Base-by-base conservation (phyloP, 495 filamentous ascomycete genomes). In the Aspergillus sclerotioniger region DNA sequence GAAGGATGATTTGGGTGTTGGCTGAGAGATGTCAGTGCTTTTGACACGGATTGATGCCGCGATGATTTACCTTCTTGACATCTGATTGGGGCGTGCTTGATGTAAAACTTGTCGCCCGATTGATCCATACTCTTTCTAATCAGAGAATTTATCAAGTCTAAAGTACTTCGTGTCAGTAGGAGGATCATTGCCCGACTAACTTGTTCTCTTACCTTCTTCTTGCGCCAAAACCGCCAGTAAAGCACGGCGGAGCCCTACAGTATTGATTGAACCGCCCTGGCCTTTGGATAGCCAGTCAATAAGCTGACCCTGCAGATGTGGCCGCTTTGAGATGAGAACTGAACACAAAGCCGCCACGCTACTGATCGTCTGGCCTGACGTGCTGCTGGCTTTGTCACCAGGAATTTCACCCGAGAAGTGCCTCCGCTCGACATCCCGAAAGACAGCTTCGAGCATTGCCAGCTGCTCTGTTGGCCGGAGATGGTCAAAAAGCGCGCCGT, bases 21-120 rank as follows among this genome's bases (percentile, higher is more conserved):
- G 83, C 92, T 89, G 54, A n/a, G 16, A 32, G 3, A 44, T 45
- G 56, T 81, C 47, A 79, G 70, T 53, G 50, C 19, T 10, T 7
- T 20, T 6, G 37, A 15, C 37, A 56, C 16, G 35, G 44, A 21
- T 0, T 15, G 33, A 16, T 28, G 15, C 0, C 16, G 21, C 17
- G 17, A 43, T 20, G 37, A 71, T 71, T 56, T 64, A 90, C 90
- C 89, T 82, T 97, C 91, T 80, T 99, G 94, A 60, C 90, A 86
- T 33, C 90, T 67, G 19, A 88, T 82, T 3, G 91, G 87, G 6
- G 87, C 84, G 68, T 96, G 91, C 57, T 86, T 89, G 62, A 97
- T 91, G 64, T 87, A 92, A 35, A 97, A 76, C 52, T 89, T 85
- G 62, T 98, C 92, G 10, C 87, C 89, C 66, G 96, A 96, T 35